phyloP scores from a whole-genome alignment of 2,329 filamentous ascomycete genomes.

The Hansfordia pulvinata region DNA sequence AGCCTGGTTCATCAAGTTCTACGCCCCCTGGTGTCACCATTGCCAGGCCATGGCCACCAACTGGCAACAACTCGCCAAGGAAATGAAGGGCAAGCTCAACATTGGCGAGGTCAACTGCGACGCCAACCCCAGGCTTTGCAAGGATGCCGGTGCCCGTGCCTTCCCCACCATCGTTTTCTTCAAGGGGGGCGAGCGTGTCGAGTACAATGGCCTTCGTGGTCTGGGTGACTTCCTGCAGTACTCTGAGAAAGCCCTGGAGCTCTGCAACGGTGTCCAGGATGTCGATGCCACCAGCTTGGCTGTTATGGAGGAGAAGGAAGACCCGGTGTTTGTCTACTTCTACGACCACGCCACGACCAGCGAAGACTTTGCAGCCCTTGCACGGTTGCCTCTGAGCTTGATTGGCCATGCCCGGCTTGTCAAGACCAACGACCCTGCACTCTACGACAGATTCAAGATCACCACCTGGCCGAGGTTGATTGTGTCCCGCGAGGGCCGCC shows the following conservation, averaged over 20 bases:
- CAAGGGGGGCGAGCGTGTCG: slow-evolving; percentile 78
- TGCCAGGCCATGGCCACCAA: slow-evolving; percentile 86
- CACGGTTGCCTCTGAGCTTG: slow-evolving; percentile 73
- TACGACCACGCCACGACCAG: slow-evolving; percentile 90
- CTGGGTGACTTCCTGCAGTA: slow-evolving; percentile 82
- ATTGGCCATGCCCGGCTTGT: slow-evolving; percentile 88
- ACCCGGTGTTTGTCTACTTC: slow-evolving; percentile 95
- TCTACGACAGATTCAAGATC: slow-evolving; percentile 82
- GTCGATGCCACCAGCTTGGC: slow-evolving; percentile 67
- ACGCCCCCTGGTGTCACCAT: slow-evolving; percentile 93
- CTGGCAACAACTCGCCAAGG: slow-evolving; percentile 80
- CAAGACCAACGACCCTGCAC: slow-evolving; percentile 67
- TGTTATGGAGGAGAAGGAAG: slow-evolving; percentile 78
- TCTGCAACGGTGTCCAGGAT: slow-evolving; percentile 64
- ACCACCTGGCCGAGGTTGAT: slow-evolving; percentile 91
- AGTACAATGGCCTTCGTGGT: slow-evolving; percentile 85
- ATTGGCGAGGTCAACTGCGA: slow-evolving; percentile 96
- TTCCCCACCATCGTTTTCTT: slow-evolving; percentile 92
- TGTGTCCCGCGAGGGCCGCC: slow-evolving; percentile 77
- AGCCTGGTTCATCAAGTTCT: slow-evolving; percentile 98
- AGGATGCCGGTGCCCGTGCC: slow-evolving; percentile 65
- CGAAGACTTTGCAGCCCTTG: slow-evolving; percentile 83
- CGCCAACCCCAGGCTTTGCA: slow-evolving; percentile 73
- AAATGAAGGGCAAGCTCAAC: slow-evolving; percentile 82
- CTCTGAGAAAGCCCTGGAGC: slow-evolving; percentile 71